A percentile compares a stretch with the other conserved stretches of the same genome.
phyloP scores from a whole-genome alignment of 495 filamentous ascomycete genomes.

The Apiosordaria backusii region DNA sequence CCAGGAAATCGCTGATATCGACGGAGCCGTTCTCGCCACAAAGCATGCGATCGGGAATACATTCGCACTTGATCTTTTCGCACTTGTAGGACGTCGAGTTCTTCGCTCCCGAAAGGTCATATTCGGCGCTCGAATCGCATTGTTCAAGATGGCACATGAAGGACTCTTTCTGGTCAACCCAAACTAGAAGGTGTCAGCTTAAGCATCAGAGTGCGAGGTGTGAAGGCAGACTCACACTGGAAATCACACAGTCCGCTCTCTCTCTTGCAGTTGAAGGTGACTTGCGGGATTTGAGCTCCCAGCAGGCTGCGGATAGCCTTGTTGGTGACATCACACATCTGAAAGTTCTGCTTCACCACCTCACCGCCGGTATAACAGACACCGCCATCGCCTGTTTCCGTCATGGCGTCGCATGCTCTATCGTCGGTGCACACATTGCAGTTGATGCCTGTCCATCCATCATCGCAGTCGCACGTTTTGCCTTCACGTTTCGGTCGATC shows the following conservation, averaged over 20 bases:
- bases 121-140: conserved; percentile 68
- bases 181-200: conserved; percentile 60
- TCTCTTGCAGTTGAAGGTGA: conserved; percentile 88
- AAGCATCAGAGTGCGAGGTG: neutral
- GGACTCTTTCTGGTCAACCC: conserved; percentile 89
- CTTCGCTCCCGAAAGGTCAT: conserved; percentile 52
- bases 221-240: conserved; percentile 61
- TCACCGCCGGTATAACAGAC: conserved; percentile 90
- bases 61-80: conserved; percentile 77
- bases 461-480: conserved; percentile 76
- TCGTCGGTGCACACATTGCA: conserved; percentile 92
- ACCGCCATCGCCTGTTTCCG: conserved; percentile 71
- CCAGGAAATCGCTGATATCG: conserved; percentile 85
- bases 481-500: conserved; percentile 68
- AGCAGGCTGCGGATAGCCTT: conserved; percentile 82
- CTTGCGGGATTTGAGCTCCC: conserved; percentile 78
- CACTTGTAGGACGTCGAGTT: conserved; percentile 85
- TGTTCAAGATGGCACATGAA: conserved; percentile 90
- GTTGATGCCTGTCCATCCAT: conserved; percentile 97
- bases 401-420: conserved; percentile 77
- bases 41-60: conserved; percentile 86
- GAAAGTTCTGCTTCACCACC: conserved; percentile 88
- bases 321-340: conserved; percentile 98
- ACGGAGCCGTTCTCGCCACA: conserved; percentile 89
- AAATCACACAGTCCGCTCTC: conserved; percentile 76